Evolutionary conservation across 805 yeast genomes (phyloP), one percentile per base, ranked within the genome.

Genomic region (Zygoascus biomembranicola): DNA sequence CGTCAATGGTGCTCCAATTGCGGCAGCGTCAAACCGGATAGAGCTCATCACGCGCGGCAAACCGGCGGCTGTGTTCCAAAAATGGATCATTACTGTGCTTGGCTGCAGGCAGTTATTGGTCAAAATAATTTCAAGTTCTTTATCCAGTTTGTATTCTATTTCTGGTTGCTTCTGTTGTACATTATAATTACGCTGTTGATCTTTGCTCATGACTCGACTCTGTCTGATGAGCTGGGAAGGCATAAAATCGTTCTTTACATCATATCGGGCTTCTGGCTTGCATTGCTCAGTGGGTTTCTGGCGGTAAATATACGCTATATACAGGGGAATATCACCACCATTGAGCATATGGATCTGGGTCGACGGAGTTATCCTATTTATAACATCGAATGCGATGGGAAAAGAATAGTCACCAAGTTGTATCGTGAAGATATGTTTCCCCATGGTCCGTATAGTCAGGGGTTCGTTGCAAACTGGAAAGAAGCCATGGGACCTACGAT

Each of bases 71-170:
- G 95, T 63, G 80, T 90, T 0, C 81, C 87, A 0, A 74, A 77
- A 54, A 85, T 87, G 73, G 98, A 90, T 67, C 98, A 90, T 66
- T 84, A 76, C 62, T 90, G 98, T 65, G 63, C 80, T 0, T 89
- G 88, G 84, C 67, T 92, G 0, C 95, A 95, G 1, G 65, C 76
- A 0, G 78, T 81, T 4, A 79, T 90, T 45, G 97, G 96, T 0
- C 77, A 78, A 55, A 66, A 70, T 41, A 90, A 92, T 67, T 80
- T 81, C 64, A 64, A 76, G 49, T 68, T 73, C 31, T 90, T 90
- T 61, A 50, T 82, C 2, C 81, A 78, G 56, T 83, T 57, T 20
- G 51, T 59, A 16, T 52, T 73, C 5, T 70, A 72, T 60, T 66
- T 74, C 32, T 65, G 69, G 28, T 20, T 65, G 2, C 64, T 70